Base-by-base conservation (phyloP, 768 basidiomycete genomes). In the Mycena polygramma region DNA sequence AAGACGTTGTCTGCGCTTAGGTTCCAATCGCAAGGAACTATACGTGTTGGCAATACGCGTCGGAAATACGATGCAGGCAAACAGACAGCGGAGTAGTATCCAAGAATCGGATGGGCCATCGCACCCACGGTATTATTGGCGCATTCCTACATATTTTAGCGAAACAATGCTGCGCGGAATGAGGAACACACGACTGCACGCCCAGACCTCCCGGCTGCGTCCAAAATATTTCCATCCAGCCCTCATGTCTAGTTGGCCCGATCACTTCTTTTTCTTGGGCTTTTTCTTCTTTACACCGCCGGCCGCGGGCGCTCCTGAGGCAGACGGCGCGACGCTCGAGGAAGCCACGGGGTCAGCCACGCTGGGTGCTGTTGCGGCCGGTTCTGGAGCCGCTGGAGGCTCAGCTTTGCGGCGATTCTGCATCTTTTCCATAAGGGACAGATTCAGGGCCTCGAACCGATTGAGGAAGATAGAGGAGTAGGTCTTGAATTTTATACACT, bases 401-500 rank as follows among this genome's bases (percentile, higher is more conserved):
- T 75, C 74, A 17, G 72, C 72, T 30, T 69, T 69, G 64, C 79
- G 85, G 19, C 77, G 85, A 76, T 96, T 95, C 77, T 90, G 92
- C 91, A 96, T 95, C 82, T 92, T 93, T 75, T 91, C 88, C 85
- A 95, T 93, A 61, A 98, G 84, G 9, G 92, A 90, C 51, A 93
- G 87, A 78, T 97, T 98, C 70, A 99, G 87, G 9, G 92, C 87
- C 81, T 98, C 96, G 83, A 99, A 98, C 74, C 97, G 93, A 86
- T 98, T 98, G 72, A 99, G 91, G 82, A 95, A 95, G 78, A 97
- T 92, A 59, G 94, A 95, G 4, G 96, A 98, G 75, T 92, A 91
- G 2, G 97, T 97, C 81, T 97, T 96, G 86, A 97, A 98, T 81
- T 97, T 98, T 75, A 98, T 86, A 79, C 96, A 97, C 97, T 99